Base-by-base conservation (phyloP, 2,329 filamentous ascomycete species). In the Colletotrichum tanaceti region DNA sequence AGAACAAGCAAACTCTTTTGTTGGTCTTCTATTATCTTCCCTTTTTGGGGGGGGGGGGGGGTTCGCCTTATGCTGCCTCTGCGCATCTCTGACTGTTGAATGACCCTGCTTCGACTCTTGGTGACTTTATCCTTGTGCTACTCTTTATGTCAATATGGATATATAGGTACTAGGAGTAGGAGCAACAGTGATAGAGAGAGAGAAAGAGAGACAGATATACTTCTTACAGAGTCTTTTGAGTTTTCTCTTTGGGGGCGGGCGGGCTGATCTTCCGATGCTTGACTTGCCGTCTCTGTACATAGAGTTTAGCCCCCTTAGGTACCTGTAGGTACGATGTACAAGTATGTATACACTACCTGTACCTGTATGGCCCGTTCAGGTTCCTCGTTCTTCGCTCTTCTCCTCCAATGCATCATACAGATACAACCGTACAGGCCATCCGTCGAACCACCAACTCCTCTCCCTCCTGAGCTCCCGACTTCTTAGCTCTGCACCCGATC, bases 231-330 rank as follows among this genome's bases (percentile, higher is more conserved):
- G 32, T 46, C 28, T 7, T 52, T 53, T n/a, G 47, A 38, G 32
- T 43, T 41, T 46, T 14, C 22, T 32, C 43, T n/a, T 43, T 39
- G 24, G 44, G 43, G 35, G 39, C 46, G 53, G 60, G 28, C 38
- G 46, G 38, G 59, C 44, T 58, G 60, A 67, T 68, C 54, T 55
- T 68, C 49, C 43, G 32, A 35, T 35, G 55, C 65, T 47, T 24
- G 11, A 47, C 54, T 53, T 58, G 18, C 46, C 54, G 44, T 22
- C 53, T 38, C 28, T 59, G 20, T n/a, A n/a, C n/a, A n/a, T n/a
- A n/a, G n/a, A n/a, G n/a, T n/a, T n/a, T n/a, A n/a, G n/a, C n/a
- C n/a, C n/a, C n/a, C n/a, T n/a, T n/a, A n/a, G n/a, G n/a, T n/a
- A n/a, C n/a, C n/a, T n/a, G n/a, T n/a, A n/a, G n/a, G n/a, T n/a